Evolutionary conservation across 345 rosid genomes (phyloP).

Genomic region (Pistacia atlantica): DNA sequence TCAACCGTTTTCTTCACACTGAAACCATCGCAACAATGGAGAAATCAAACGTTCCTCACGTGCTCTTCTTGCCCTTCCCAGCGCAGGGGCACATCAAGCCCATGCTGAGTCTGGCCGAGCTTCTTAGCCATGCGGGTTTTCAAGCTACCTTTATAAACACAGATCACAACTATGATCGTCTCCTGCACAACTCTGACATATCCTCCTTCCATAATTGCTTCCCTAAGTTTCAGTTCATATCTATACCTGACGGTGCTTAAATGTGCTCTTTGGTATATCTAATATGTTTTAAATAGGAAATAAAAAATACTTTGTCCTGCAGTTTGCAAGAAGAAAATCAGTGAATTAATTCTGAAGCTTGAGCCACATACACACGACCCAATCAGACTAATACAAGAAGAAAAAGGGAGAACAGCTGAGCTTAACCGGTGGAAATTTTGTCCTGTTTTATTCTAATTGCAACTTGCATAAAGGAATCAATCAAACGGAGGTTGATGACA

Average conservation of each 20-base stretch:
- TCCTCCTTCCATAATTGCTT: conserved; percentile 31
- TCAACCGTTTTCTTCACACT: too few relatives aligned
- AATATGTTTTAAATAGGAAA: too few relatives aligned
- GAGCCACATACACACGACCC: not conserved
- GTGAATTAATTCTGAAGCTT: not conserved
- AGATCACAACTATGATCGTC: conserved; percentile 31
- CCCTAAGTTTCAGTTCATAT: conserved; percentile 33
- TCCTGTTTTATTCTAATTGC: too few relatives aligned
- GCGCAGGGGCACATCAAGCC: conserved; percentile 64
- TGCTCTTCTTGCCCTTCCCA: conserved; percentile 59
- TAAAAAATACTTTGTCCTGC: too few relatives aligned
- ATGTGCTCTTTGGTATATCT: too few relatives aligned
- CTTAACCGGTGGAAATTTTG: too few relatives aligned
- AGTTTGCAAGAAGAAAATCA: conserved; percentile 18
- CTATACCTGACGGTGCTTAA: conserved; percentile 28
- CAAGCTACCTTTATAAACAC: conserved; percentile 61
- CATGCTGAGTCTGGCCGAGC: conserved; percentile 63
- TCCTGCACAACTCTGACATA: conserved; percentile 24
- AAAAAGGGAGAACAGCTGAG: too few relatives aligned
- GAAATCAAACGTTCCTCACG: conserved; percentile 21
- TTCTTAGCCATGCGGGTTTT: conserved; percentile 45
- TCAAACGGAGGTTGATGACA: too few relatives aligned
- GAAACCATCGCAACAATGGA: not conserved
- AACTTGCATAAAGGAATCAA: too few relatives aligned
- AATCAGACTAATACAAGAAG: too few relatives aligned